phyloP scores from a whole-genome alignment of 768 basidiomycete genomes.

The Tylopilus sp. region DNA sequence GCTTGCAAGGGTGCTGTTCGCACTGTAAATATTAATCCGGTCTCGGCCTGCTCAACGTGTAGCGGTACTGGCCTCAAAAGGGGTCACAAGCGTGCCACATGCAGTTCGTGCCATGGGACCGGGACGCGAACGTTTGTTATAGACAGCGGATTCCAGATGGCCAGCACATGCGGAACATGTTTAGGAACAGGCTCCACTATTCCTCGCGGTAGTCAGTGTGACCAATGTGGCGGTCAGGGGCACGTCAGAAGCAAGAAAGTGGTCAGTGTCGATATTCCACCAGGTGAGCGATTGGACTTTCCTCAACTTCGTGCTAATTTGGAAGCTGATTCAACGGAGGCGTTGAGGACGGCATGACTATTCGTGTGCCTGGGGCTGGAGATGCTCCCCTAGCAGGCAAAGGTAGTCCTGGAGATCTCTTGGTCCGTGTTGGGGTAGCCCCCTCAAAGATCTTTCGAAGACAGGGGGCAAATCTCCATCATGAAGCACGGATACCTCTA shows the following conservation, averaged over 20 bases:
- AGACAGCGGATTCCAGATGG: conserved; percentile 95
- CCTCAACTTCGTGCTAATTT: background rate
- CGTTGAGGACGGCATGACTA: conserved; percentile 91
- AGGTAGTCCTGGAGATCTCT: conserved; percentile 79
- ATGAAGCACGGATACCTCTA: conserved; percentile 85
- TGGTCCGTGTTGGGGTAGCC: conserved; percentile 81
- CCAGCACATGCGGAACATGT: conserved; percentile 83
- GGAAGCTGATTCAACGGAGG: conserved; percentile 43
- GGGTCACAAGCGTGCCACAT: conserved; percentile 79
- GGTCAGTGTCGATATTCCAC: conserved; percentile 79
- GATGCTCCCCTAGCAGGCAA: conserved; percentile 80
- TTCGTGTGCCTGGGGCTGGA: conserved; percentile 76
- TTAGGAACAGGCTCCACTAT: conserved; percentile 77
- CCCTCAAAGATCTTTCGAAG: conserved; percentile 83
- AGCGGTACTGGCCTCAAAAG: conserved; percentile 82
- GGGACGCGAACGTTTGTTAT: conserved; percentile 89
- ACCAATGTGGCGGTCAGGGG: conserved; percentile 80
- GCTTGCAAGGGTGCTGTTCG: conserved; percentile 87
- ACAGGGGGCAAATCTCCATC: conserved; percentile 89
- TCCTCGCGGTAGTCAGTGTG: conserved; percentile 75
- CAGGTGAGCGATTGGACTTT: conserved; percentile 51
- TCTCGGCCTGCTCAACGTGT: conserved; percentile 83
- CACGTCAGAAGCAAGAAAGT: conserved; percentile 78
- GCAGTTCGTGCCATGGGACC: conserved; percentile 77
- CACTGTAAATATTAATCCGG: conserved; percentile 72